Percentiles rank a stretch among this genome's conserved stretches.
These are phyloP conservation scores for Russula sp. DNA, from an alignment of 768 basidiomycete genomes.

Conservation along the genomic window DNA sequence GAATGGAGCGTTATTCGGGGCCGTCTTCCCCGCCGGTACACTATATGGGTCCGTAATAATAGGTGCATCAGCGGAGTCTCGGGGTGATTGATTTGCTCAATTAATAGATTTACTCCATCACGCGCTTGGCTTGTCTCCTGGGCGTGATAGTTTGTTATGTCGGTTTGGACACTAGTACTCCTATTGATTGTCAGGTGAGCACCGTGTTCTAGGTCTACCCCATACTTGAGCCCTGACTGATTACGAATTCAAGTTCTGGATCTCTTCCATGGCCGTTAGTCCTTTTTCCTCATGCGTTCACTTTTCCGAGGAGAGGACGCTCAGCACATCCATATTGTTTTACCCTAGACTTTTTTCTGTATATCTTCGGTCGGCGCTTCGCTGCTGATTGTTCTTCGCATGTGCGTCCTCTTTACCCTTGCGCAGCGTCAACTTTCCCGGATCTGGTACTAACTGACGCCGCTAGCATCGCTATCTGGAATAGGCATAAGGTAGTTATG, in stretches of 20 bases:
- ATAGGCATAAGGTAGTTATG: not conserved
- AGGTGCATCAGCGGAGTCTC: not conserved
- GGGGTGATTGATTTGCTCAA: not conserved
- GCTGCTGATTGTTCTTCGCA: slow-evolving; percentile 18
- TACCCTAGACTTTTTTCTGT: not conserved
- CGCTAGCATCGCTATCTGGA: slow-evolving; percentile 15
- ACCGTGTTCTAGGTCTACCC: not conserved
- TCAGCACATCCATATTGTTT: not conserved
- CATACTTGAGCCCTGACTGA: not conserved
- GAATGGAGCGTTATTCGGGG: not conserved
- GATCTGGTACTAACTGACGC: not conserved
- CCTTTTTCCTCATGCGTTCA: not conserved
- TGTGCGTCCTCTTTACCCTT: slow-evolving; percentile 1
- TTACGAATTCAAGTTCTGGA: not conserved
- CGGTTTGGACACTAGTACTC: not conserved
- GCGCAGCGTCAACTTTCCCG: not conserved
- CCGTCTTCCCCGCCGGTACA: not conserved
- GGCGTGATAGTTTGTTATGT: not conserved
- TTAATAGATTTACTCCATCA: not conserved
- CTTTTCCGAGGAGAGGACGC: not conserved
- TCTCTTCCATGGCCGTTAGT: not conserved
- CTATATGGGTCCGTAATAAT: not conserved
- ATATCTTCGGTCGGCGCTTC: not conserved
- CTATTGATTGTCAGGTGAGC: not conserved
- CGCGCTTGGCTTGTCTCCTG: not conserved